phyloP scores from a whole-genome alignment of 1,284 basidiomycete species.

The Cystobasidiaceae sp. region DNA sequence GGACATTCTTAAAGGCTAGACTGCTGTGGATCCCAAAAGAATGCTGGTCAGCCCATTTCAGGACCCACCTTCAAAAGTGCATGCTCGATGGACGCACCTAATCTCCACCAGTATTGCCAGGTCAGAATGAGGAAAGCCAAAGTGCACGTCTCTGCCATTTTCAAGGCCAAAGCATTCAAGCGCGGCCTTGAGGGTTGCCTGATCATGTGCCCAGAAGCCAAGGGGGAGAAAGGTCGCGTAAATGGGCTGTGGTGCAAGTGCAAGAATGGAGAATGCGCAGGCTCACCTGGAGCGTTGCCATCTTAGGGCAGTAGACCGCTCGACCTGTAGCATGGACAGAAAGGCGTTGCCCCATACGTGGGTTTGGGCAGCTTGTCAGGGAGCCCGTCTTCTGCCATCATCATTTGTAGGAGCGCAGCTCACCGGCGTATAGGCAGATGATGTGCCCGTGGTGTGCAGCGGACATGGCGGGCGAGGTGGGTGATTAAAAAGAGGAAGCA shows the following conservation, averaged over 20 bases:
- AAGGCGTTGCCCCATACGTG: background rate
- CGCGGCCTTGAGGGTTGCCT: constrained; percentile 21
- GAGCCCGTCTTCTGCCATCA: background rate
- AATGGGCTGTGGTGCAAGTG: background rate
- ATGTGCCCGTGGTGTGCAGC: constrained; percentile 21
- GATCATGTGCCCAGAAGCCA: background rate
- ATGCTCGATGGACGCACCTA: background rate
- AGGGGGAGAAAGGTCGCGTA: background rate
- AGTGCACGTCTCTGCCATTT: background rate
- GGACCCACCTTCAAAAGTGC: no score
- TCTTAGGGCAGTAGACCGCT: constrained; percentile 28
- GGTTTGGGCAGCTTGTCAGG: background rate
- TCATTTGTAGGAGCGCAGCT: background rate
- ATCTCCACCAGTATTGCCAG: constrained; percentile 24
- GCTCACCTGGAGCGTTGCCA: constrained; percentile 14
- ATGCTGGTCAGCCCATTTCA: background rate
- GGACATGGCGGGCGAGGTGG: background rate
- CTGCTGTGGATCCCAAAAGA: background rate
- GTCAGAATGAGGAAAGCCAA: constrained; percentile 15
- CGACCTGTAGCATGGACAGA: background rate
- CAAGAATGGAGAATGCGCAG: background rate
- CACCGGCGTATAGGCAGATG: constrained; percentile 27
- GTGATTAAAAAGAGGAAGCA: background rate
- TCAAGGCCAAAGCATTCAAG: constrained; percentile 15
- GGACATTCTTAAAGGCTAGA: constrained; percentile 11